Evolutionary conservation across 306 rosid species (phyloP).

Genomic region (Astragalus membranaceus): DNA sequence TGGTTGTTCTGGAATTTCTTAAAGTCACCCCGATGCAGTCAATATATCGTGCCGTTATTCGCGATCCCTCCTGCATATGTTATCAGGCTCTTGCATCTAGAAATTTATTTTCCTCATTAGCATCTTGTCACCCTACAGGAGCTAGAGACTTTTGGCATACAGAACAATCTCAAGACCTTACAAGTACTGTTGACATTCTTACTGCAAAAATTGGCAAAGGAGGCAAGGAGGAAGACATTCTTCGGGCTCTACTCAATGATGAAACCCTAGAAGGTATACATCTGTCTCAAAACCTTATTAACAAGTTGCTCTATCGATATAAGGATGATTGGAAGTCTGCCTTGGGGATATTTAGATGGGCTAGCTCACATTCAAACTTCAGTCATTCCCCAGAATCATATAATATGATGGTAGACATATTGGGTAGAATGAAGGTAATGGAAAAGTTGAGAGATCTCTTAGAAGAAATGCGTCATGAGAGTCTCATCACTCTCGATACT

Average conservation of each 20-base stretch:
- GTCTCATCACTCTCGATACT: constrained; percentile 38
- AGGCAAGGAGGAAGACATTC: constrained; percentile 45
- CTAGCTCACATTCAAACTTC: constrained; percentile 36
- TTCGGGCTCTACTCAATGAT: constrained; percentile 43
- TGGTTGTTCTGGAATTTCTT: not conserved
- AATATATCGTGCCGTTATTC: constrained; percentile 6
- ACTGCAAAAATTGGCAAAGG: constrained; percentile 42
- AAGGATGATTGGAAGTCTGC: constrained; percentile 91
- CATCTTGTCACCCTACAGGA: constrained; percentile 1
- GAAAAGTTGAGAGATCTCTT: constrained; percentile 43
- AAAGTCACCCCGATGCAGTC: constrained; percentile 14
- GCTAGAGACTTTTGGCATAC: constrained; percentile 18
- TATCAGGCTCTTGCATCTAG: constrained; percentile 8
- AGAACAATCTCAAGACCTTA: constrained; percentile 23
- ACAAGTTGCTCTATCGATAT: constrained; percentile 44
- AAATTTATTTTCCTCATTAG: constrained; percentile 9
- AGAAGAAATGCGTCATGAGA: constrained; percentile 42
- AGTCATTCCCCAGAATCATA: constrained; percentile 42
- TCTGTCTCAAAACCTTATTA: constrained; percentile 38
- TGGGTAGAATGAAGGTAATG: constrained; percentile 78
- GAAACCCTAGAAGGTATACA: constrained; percentile 32
- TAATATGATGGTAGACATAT: constrained; percentile 60
- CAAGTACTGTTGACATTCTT: constrained; percentile 40
- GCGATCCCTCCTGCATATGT: constrained; percentile 8
- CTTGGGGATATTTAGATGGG: constrained; percentile 79